phyloP scores from a whole-genome alignment of 2,329 filamentous ascomycete species.

The Fusarium kyushuense region DNA sequence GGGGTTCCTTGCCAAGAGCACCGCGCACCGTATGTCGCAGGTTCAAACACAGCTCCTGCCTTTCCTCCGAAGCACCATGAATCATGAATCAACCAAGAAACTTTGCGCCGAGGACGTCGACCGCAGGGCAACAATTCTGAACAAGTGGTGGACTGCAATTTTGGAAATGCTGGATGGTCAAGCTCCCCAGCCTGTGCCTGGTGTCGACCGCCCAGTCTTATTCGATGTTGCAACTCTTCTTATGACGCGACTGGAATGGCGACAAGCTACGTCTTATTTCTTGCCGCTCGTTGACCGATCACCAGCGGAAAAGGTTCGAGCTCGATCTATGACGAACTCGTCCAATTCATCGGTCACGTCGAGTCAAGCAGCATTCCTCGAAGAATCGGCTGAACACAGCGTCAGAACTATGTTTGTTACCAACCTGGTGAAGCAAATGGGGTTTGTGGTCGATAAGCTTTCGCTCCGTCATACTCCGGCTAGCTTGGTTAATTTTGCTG shows the following conservation, averaged over 20 bases:
- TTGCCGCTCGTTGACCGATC: constrained; percentile 70
- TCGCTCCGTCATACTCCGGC: constrained; percentile 75
- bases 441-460: constrained; percentile 89
- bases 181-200: constrained; percentile 76
- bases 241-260: constrained; percentile 92
- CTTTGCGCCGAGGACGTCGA: constrained; percentile 87
- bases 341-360: constrained; percentile 76
- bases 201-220: constrained; percentile 84
- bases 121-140: constrained; percentile 80
- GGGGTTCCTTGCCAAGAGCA: constrained; percentile 78
- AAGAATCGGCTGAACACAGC: constrained; percentile 84
- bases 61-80: constrained; percentile 78
- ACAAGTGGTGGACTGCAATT: constrained; percentile 90
- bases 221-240: constrained; percentile 83
- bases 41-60: constrained; percentile 79
- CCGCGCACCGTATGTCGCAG: constrained; percentile 78
- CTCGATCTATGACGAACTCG: constrained; percentile 62
- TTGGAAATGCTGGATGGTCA: constrained; percentile 84
- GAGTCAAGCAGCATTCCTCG: constrained; percentile 65
- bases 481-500: constrained; percentile 84
- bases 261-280: constrained; percentile 76
- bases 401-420: constrained; percentile 87
- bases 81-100: constrained; percentile 72
- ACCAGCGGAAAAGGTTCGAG: constrained; percentile 59
- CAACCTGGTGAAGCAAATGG: constrained; percentile 85